Evolutionary conservation across 495 filamentous ascomycete species (phyloP).

Genomic region (Penicillium verhagenii): DNA sequence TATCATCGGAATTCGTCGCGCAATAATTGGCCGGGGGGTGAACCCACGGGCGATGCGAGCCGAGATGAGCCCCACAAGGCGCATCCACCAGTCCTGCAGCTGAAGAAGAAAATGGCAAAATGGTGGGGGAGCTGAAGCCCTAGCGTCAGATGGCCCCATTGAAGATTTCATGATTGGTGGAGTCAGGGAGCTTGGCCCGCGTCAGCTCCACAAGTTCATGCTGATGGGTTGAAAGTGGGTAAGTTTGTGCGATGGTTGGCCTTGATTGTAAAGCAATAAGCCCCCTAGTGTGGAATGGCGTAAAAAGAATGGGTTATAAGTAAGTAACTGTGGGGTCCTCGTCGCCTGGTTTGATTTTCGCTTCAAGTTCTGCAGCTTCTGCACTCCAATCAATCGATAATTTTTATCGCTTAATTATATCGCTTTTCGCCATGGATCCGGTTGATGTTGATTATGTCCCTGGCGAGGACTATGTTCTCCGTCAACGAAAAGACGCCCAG

Average conservation of each 20-base stretch:
- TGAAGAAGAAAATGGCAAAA: not conserved
- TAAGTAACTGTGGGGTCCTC: conserved; percentile 2
- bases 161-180: conserved; percentile 1
- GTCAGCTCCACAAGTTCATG: conserved; percentile 7
- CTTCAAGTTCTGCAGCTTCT: conserved; percentile 2
- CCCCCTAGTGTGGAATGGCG: not conserved
- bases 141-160: not conserved
- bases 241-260: not conserved
- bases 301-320: not conserved
- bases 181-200: not conserved
- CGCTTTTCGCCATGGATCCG: not conserved
- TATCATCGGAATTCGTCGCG: conserved; percentile 1
- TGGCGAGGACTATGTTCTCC: conserved; percentile 7
- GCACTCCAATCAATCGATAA: not conserved
- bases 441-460: not conserved
- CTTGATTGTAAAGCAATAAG: conserved; percentile 3
- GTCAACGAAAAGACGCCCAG: conserved; percentile 5
- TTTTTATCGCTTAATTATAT: not conserved
- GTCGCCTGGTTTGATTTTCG: not conserved
- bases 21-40: conserved; percentile 1
- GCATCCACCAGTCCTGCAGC: not conserved
- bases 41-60: conserved; percentile 10
- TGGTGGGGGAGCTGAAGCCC: conserved; percentile 5
- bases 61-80: conserved; percentile 1
- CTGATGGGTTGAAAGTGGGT: conserved; percentile 5